These are phyloP conservation scores for Pisolithus thermaeus DNA, from an alignment of 1,284 basidiomycete species.

Conservation along the genomic window DNA sequence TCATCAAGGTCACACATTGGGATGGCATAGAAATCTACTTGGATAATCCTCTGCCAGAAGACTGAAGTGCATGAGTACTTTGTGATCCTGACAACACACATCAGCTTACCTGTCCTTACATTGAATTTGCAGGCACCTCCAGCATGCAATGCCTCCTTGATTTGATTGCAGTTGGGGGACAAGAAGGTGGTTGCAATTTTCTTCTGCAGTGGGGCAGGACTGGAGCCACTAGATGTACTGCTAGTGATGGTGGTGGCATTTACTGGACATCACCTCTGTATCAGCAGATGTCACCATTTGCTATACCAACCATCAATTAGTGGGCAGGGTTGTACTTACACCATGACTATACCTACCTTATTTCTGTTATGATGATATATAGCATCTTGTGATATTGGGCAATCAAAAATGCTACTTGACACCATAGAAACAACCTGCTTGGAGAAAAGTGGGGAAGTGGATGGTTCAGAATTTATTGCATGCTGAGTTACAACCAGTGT, in stretches of 20 bases:
- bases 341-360: not conserved
- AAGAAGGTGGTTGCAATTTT: not conserved
- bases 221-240: not conserved
- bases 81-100: no score
- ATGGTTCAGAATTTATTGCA: no score
- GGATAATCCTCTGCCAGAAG: not conserved
- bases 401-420: no score
- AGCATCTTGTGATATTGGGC: no score
- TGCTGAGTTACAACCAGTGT: no score
- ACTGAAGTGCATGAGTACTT: not conserved
- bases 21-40: conserved; percentile 1
- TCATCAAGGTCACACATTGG: not conserved
- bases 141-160: conserved; percentile 1
- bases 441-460: no score
- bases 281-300: not conserved
- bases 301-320: no score
- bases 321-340: not conserved
- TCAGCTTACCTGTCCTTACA: not conserved
- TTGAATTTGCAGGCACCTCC: not conserved
- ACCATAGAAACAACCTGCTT: no score
- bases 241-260: not conserved
- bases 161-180: not conserved
- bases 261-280: not conserved
- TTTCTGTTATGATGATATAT: no score
- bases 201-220: not conserved